A percentile compares a stretch with the other conserved stretches of the same genome.
Conservation (phyloP, 306 rosid species). For the Abrus pulchellus region DNA sequence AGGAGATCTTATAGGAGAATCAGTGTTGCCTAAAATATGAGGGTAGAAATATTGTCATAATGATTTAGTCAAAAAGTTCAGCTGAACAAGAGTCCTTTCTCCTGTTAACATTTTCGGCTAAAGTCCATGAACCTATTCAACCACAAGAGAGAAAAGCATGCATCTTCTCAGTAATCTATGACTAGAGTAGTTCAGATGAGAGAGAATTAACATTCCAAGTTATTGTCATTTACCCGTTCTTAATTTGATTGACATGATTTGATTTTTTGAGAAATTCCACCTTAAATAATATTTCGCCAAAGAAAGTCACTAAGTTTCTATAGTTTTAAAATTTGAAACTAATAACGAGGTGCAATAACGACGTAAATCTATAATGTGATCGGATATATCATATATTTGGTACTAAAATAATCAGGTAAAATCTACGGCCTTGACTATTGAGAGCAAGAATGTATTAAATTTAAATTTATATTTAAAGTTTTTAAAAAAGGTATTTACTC, state of each 20-base stretch:
- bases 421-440: too few species aligned
- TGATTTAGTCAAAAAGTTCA: constrained; percentile 32
- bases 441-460: too few species aligned
- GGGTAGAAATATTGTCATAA: background rate
- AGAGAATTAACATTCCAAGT: constrained; percentile 2
- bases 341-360: background rate
- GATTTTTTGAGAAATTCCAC: constrained; percentile 8
- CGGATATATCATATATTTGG: background rate
- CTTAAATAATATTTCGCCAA: background rate
- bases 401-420: too few species aligned
- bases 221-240: constrained; percentile 5
- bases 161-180: background rate
- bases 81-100: constrained; percentile 1
- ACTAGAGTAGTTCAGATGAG: background rate
- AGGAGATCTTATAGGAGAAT: constrained; percentile 25
- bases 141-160: background rate
- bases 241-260: background rate
- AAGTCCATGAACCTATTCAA: background rate
- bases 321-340: background rate
- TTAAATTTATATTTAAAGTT: too few species aligned
- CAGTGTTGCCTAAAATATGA: constrained; percentile 23
- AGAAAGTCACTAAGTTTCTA: background rate
- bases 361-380: background rate
- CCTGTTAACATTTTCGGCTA: background rate
- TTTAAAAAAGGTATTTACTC: too few species aligned